Percentiles rank a stretch among this genome's conserved stretches.
These are phyloP conservation scores for Fusarium oxysporum DNA, from an alignment of 2,329 filamentous ascomycete genomes.

Conservation along the genomic window DNA sequence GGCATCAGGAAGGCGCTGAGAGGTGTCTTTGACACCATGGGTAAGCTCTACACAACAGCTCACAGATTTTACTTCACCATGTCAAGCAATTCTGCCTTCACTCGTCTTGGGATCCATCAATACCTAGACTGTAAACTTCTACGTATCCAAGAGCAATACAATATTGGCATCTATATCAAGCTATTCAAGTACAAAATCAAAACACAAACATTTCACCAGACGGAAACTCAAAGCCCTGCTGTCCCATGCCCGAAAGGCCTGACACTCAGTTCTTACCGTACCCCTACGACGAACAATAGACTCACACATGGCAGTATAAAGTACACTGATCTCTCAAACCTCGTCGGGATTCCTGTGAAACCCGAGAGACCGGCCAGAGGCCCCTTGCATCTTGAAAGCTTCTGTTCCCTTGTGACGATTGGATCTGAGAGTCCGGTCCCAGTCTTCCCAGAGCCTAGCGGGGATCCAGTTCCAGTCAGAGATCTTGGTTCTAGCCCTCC, in stretches of 20 bases:
- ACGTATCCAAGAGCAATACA: not conserved
- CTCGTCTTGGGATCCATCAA: accelerated
- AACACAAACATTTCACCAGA: not conserved
- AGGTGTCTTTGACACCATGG: too few relatives aligned
- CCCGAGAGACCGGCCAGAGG: too few relatives aligned
- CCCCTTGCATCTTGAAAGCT: not conserved
- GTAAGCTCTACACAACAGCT: not conserved
- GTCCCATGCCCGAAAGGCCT: not conserved
- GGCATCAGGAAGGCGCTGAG: too few relatives aligned
- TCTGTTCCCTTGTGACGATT: not conserved
- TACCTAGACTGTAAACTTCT: not conserved
- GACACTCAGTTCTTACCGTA: too few relatives aligned
- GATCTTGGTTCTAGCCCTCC: not conserved
- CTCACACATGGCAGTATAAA: too few relatives aligned
- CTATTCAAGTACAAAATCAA: not conserved
- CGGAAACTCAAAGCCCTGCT: not conserved
- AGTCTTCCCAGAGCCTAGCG: not conserved
- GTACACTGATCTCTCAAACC: not conserved
- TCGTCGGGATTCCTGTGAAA: not conserved
- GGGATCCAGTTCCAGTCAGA: conserved; percentile 2
- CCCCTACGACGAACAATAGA: not conserved
- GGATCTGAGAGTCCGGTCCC: not conserved
- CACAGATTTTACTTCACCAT: not conserved
- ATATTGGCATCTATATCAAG: not conserved
- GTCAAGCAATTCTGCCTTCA: too few relatives aligned